These are phyloP conservation scores for Volvox reticuliferus DNA, from an alignment of 139 green algal genomes.

Conservation along the genomic window DNA sequence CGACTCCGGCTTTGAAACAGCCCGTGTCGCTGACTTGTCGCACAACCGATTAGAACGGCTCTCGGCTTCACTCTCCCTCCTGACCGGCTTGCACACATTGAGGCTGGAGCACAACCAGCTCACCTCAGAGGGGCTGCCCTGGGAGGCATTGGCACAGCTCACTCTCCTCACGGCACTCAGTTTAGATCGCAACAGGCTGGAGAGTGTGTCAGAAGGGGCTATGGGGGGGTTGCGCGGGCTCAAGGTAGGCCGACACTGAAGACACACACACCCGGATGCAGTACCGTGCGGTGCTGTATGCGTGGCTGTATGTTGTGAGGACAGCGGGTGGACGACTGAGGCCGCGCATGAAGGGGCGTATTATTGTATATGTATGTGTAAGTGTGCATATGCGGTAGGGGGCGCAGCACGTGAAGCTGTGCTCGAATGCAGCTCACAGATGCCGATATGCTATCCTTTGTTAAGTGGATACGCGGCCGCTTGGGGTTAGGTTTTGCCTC, in stretches of 20 bases:
- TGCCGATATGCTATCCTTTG: too few relatives aligned
- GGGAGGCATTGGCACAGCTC: conserved; percentile 16
- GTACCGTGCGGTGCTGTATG: too few relatives aligned
- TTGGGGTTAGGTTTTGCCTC: too few relatives aligned
- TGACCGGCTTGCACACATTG: conserved; percentile 40
- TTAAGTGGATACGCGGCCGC: too few relatives aligned
- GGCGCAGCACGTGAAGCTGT: too few relatives aligned
- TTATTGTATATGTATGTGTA: too few relatives aligned
- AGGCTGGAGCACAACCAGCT: conserved; percentile 27
- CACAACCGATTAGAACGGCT: conserved; percentile 15
- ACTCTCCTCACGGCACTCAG: neutral
- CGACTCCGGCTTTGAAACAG: neutral
- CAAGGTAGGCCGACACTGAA: neutral
- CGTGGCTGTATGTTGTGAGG: too few relatives aligned
- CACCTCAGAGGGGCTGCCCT: neutral
- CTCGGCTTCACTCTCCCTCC: neutral
- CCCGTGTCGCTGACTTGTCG: conserved; percentile 33
- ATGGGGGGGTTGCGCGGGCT: neutral
- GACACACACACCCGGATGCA: too few relatives aligned
- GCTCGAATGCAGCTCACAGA: too few relatives aligned
- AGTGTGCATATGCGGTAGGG: too few relatives aligned
- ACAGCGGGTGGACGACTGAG: too few relatives aligned
- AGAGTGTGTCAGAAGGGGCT: neutral
- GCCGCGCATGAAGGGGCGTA: too few relatives aligned
- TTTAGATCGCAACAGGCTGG: conserved; percentile 22